Evolutionary conservation across 2,329 filamentous ascomycete species (phyloP).

Genomic region (Coniosporium tulheliwenetii): DNA sequence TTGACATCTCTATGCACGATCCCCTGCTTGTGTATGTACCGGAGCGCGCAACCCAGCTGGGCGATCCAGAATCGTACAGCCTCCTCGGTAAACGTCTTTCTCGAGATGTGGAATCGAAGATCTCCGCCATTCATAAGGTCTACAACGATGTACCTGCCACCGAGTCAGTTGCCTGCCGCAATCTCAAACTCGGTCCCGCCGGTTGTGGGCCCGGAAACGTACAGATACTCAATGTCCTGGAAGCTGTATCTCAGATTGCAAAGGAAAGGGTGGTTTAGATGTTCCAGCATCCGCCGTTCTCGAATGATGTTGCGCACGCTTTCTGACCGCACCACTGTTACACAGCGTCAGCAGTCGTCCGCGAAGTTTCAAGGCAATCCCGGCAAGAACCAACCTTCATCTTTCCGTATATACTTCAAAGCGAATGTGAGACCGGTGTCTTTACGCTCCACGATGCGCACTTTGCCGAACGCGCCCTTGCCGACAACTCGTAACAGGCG

Average conservation of each 20-base stretch:
- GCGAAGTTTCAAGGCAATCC: slow-evolving; percentile 1
- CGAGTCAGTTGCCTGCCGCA: slow-evolving; percentile 9
- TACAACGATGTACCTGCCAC: slow-evolving; percentile 70
- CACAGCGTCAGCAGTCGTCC: slow-evolving; percentile 14
- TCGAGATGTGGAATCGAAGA: slow-evolving; percentile 89
- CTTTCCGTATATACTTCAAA: slow-evolving; percentile 95
- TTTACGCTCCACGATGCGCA: slow-evolving; percentile 95
- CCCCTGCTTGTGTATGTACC: slow-evolving; percentile 71
- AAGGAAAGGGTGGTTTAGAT: slow-evolving; percentile 93
- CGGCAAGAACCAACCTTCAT: slow-evolving; percentile 57
- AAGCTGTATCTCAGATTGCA: slow-evolving; percentile 98
- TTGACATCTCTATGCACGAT: slow-evolving; percentile 89
- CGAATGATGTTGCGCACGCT: slow-evolving; percentile 97
- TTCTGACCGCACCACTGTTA: slow-evolving; percentile 81
- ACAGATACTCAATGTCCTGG: slow-evolving; percentile 98
- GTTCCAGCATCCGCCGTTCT: slow-evolving; percentile 93
- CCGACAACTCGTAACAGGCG: slow-evolving; percentile 88
- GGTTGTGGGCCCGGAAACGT: slow-evolving; percentile 20
- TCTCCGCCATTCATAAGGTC: slow-evolving; percentile 98
- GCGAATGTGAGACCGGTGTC: slow-evolving; percentile 90
- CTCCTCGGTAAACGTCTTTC: slow-evolving; percentile 96
- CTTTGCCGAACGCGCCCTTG: slow-evolving; percentile 96
- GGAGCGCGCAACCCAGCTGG: slow-evolving; percentile 78
- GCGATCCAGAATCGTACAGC: slow-evolving; percentile 95
- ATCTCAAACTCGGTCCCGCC: background rate